Conservation (phyloP, 1,139 yeast genomes). For the Kodamaea fungicola region DNA sequence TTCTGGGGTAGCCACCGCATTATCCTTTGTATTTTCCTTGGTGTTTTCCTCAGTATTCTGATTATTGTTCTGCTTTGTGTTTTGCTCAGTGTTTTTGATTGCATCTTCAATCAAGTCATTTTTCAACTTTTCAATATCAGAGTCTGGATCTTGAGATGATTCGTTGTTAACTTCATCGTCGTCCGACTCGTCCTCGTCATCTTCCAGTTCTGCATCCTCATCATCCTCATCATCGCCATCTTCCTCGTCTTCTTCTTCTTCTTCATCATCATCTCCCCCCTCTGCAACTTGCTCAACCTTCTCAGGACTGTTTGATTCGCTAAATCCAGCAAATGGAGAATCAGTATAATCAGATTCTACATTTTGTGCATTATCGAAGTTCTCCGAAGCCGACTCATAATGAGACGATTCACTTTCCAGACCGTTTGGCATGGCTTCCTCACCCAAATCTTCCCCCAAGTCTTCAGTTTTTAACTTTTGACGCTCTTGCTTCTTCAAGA, state of each 20-base stretch:
- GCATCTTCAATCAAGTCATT: conserved; percentile 32
- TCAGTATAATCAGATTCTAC: conserved; percentile 7
- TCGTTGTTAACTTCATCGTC: background rate
- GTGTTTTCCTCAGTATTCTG: too few species aligned
- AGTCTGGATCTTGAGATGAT: conserved; percentile 9
- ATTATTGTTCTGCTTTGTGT: conserved; percentile 50
- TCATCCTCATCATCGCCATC: conserved; percentile 20
- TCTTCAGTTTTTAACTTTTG: conserved; percentile 24
- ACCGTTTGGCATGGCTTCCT: conserved; percentile 11
- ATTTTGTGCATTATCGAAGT: conserved; percentile 9
- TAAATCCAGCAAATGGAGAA: conserved; percentile 16
- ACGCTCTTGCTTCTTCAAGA: conserved; percentile 20
- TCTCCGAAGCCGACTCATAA: conserved; percentile 33
- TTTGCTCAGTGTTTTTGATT: conserved; percentile 13
- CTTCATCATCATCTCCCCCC: conserved; percentile 14
- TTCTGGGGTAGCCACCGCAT: background rate
- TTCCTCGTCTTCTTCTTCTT: conserved; percentile 24
- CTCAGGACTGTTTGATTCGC: conserved; percentile 9
- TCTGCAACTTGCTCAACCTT: conserved; percentile 8
- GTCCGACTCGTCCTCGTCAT: conserved; percentile 4
- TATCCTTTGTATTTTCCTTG: background rate
- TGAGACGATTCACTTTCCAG: conserved; percentile 13
- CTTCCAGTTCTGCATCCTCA: conserved; percentile 13
- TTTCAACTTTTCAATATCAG: conserved; percentile 31
- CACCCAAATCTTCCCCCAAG: conserved; percentile 17